phyloP scores from a whole-genome alignment of 164 flowering plant genomes.

The grape (Vitis vinifera) region DNA sequence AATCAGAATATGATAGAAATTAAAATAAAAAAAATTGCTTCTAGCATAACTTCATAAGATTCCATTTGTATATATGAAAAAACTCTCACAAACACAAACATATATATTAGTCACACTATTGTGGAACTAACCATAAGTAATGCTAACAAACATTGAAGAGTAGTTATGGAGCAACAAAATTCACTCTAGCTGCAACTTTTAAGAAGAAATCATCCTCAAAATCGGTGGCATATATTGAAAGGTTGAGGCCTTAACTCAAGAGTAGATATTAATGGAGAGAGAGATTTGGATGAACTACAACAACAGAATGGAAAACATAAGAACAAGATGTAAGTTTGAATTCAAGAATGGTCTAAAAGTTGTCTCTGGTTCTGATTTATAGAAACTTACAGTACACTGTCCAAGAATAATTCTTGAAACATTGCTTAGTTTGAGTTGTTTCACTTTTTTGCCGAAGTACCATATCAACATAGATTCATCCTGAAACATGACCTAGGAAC shows the following conservation, averaged over 20 bases:
- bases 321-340: not conserved
- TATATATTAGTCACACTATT: too few species aligned
- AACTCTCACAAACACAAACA: too few species aligned
- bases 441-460: conserved; percentile 88
- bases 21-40: too few species aligned
- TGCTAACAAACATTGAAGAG: too few species aligned
- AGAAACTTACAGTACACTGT: conserved; percentile 36
- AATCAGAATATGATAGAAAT: too few species aligned
- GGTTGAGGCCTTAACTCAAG: conserved; percentile 86
- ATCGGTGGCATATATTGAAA: conserved; percentile 90
- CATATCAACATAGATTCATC: conserved; percentile 81
- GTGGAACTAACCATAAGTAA: too few species aligned
- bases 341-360: not conserved
- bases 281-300: not conserved
- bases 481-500: conserved; percentile 35
- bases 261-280: conserved; percentile 83
- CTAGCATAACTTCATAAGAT: too few species aligned
- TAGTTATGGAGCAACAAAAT: conserved; percentile 64
- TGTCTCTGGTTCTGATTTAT: not conserved
- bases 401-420: conserved; percentile 64
- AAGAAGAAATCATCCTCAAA: conserved; percentile 78
- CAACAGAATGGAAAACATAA: conserved; percentile 2
- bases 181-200: conserved; percentile 78
- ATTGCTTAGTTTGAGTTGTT: conserved; percentile 67
- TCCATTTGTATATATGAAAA: too few species aligned